Conservation (phyloP, 78 protist genomes). For the Pelomyxa schiedti region DNA sequence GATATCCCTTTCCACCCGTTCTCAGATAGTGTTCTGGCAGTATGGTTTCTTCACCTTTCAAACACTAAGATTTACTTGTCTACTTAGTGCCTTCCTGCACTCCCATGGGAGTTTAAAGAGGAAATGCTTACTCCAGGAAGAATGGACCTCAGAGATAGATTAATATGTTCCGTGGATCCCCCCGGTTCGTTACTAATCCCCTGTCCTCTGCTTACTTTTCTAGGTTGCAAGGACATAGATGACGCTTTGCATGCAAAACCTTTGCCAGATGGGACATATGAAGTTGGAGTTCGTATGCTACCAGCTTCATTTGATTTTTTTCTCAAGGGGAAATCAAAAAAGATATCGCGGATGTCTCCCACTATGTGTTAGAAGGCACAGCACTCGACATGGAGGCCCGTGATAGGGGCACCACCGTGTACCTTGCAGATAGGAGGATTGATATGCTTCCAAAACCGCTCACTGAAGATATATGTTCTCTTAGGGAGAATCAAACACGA, state of each 20-base stretch:
- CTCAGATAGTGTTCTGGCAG: constrained; percentile 8
- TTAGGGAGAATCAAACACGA: neutral
- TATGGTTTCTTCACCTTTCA: no score
- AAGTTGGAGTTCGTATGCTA: constrained; percentile 66
- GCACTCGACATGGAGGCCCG: constrained; percentile 70
- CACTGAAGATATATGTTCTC: constrained; percentile 29
- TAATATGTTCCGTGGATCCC: constrained; percentile 60
- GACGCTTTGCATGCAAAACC: constrained; percentile 88
- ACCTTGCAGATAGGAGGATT: constrained; percentile 56
- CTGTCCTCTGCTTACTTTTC: no score
- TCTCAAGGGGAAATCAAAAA: no score
- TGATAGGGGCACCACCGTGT: constrained; percentile 59
- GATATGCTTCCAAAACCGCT: constrained; percentile 66
- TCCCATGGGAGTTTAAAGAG: neutral
- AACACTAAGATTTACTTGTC: no score
- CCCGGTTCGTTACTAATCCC: no score
- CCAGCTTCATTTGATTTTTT: no score
- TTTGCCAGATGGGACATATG: no score
- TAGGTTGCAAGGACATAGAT: constrained; percentile 94
- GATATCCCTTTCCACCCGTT: constrained; percentile 24
- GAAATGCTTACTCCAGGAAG: constrained; percentile 25
- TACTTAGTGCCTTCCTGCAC: neutral
- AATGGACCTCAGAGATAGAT: neutral
- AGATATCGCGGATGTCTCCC: constrained; percentile 86
- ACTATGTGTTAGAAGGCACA: constrained; percentile 53